Base-by-base conservation (phyloP, 129 eudicot genomes). In the Artemisia tridentata region DNA sequence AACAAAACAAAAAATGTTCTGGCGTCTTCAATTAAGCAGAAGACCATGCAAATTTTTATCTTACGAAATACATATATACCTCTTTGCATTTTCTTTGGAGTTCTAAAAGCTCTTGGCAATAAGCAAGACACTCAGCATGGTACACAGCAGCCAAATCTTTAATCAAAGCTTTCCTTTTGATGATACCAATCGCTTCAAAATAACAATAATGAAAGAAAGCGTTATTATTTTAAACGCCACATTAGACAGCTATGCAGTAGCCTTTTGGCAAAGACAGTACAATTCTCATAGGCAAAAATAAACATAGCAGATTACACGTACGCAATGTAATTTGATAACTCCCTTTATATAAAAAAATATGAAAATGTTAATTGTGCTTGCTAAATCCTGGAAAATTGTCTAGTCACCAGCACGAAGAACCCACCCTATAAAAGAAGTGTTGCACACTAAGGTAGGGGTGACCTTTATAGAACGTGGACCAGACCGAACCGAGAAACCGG, bases 81-180 rank as follows among this genome's bases (percentile, higher is more conserved):
- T 84, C 92, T 67, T 86, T 83, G 23, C 86, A 81, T 72, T 81
- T 84, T 76, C 81, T 81, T 73, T 86, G 92, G 68, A 86, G 86
- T 71, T 84, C 84, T 68, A 84, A 77, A 57, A 86, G 92, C 81
- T 84, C 88, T 71, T 84, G 92, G 72, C 92, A 79, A 63, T 84
- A 84, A 15, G 86, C 70, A 49, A 86, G 80, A 75, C 92, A 86
- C 79, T 86, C 88, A 14, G 92, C 88, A 81, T 86, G 92, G 78
- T 86, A 84, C 43, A 68, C 86, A 5, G 88, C 92, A 34, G 92
- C 92, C 52, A 86, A 79, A 43, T 86, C 88, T 79, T 84, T 86
- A 12, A 86, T 81, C 81, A 86, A 73, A 48, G 92, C 86, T 82
- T 86, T 86, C 80, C 92, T 76, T 79, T 80, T 84, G 78, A 86